Conservation (phyloP, 176 grass and related monocot species). For the Oryza nivara region DNA sequence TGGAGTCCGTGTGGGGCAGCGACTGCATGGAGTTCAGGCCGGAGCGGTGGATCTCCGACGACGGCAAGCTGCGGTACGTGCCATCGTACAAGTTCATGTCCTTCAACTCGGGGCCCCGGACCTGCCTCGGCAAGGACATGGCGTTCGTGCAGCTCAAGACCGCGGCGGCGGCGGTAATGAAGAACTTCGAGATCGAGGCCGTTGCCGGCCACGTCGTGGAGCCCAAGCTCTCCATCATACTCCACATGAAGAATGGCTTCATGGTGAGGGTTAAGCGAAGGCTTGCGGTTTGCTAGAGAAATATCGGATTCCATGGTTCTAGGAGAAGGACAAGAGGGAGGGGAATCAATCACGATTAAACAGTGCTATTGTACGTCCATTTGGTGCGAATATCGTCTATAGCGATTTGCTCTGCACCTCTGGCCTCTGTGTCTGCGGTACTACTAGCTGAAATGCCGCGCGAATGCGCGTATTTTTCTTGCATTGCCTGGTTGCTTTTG, state of each 20-base stretch:
- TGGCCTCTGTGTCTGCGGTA: too few relatives aligned
- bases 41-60: slow-evolving; percentile 47
- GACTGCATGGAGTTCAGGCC: slow-evolving; percentile 66
- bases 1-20: slow-evolving; percentile 59
- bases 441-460: too few relatives aligned
- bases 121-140: slow-evolving; percentile 61
- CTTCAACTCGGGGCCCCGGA: slow-evolving; percentile 61
- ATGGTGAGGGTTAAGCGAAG: slow-evolving; percentile 43
- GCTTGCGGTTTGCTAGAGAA: background rate
- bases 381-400: background rate
- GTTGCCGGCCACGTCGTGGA: slow-evolving; percentile 45
- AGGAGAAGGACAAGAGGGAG: background rate
- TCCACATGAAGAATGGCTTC: slow-evolving; percentile 60
- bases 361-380: background rate
- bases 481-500: too few relatives aligned
- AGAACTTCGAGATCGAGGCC: slow-evolving; percentile 37
- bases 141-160: slow-evolving; percentile 59
- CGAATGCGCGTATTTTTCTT: too few relatives aligned
- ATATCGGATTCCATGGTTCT: background rate
- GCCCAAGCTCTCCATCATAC: slow-evolving; percentile 61
- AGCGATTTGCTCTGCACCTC: background rate
- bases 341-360: background rate
- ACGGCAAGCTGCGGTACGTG: slow-evolving; percentile 46
- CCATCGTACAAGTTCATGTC: slow-evolving; percentile 60
- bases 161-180: slow-evolving; percentile 41